A percentile compares a stretch with the other conserved stretches of the same genome.
Conservation (phyloP, 345 rosid genomes). For the Mercurialis annua region DNA sequence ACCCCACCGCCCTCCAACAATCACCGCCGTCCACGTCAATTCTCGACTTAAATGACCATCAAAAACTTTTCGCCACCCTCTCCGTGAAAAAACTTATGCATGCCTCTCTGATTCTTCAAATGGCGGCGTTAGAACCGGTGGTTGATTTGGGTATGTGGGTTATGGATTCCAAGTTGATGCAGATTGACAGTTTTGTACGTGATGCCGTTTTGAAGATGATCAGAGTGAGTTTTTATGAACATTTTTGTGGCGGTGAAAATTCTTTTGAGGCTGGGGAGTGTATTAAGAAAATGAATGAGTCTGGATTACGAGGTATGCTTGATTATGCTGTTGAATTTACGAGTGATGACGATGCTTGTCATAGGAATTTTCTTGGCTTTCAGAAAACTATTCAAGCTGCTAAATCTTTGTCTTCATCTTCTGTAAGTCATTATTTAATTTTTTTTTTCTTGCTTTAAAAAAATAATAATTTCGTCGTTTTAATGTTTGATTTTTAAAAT, state of each 20-base stretch:
- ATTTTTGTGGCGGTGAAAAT: slow-evolving; percentile 80
- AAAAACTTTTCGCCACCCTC: slow-evolving; percentile 46
- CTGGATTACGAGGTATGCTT: slow-evolving; percentile 75
- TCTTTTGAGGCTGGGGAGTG: slow-evolving; percentile 39
- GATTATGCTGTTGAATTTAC: slow-evolving; percentile 74
- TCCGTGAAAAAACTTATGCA: slow-evolving; percentile 51
- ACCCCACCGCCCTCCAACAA: background rate
- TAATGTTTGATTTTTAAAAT: background rate
- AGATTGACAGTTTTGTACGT: slow-evolving; percentile 32
- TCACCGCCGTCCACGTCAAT: background rate
- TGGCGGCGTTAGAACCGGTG: slow-evolving; percentile 51
- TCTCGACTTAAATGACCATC: slow-evolving; percentile 51
- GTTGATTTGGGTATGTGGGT: slow-evolving; percentile 77
- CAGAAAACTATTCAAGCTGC: slow-evolving; percentile 51
- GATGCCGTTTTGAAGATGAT: slow-evolving; percentile 35
- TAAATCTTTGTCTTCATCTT: slow-evolving; percentile 52
- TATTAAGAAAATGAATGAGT: slow-evolving; percentile 38
- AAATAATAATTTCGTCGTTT: background rate
- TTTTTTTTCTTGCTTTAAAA: background rate
- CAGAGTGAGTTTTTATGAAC: slow-evolving; percentile 62
- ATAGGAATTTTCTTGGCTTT: slow-evolving; percentile 57
- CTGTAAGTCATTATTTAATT: slow-evolving; percentile 41
- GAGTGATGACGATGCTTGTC: slow-evolving; percentile 50
- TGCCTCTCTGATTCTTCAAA: slow-evolving; percentile 46
- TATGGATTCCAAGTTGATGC: slow-evolving; percentile 66